Evolutionary conservation across 208 protist species (phyloP).

Genomic region (Acanthamoeba culbertsoni): DNA sequence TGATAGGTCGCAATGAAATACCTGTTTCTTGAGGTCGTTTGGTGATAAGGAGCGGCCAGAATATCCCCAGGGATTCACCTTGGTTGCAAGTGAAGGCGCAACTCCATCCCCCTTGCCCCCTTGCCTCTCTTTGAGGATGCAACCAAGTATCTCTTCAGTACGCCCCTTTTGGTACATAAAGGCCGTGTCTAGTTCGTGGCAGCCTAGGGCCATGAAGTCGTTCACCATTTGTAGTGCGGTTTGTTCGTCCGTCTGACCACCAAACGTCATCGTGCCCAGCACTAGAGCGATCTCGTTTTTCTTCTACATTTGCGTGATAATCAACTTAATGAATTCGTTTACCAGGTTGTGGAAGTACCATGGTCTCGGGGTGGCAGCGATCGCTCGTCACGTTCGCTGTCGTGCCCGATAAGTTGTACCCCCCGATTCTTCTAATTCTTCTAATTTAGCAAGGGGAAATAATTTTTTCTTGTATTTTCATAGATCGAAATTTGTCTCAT

Average conservation of each 20-base stretch:
- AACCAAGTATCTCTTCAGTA: not conserved
- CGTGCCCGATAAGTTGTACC: too few species aligned
- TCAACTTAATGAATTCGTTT: too few species aligned
- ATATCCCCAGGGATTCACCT: slow-evolving; percentile 30
- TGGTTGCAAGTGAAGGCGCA: not conserved
- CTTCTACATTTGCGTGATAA: too few species aligned
- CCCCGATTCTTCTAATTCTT: too few species aligned
- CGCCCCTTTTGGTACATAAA: slow-evolving; percentile 33
- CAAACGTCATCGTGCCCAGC: slow-evolving; percentile 53
- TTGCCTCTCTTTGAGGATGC: not conserved
- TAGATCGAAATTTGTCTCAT: too few species aligned
- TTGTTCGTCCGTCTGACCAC: slow-evolving; percentile 22
- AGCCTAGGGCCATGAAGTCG: not conserved
- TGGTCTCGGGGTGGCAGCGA: too few species aligned
- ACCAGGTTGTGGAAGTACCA: too few species aligned
- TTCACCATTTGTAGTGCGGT: not conserved
- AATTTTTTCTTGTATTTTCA: too few species aligned
- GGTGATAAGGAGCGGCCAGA: not conserved
- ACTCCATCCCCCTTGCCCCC: not conserved
- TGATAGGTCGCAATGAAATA: not conserved
- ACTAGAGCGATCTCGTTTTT: not conserved
- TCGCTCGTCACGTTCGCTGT: too few species aligned
- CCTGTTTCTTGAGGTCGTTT: slow-evolving; percentile 25
- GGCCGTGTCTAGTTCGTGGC: slow-evolving; percentile 14
- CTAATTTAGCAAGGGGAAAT: too few species aligned